phyloP scores from a whole-genome alignment of 371 early-diverging fungal species.

The Aphelidium insulamus region DNA sequence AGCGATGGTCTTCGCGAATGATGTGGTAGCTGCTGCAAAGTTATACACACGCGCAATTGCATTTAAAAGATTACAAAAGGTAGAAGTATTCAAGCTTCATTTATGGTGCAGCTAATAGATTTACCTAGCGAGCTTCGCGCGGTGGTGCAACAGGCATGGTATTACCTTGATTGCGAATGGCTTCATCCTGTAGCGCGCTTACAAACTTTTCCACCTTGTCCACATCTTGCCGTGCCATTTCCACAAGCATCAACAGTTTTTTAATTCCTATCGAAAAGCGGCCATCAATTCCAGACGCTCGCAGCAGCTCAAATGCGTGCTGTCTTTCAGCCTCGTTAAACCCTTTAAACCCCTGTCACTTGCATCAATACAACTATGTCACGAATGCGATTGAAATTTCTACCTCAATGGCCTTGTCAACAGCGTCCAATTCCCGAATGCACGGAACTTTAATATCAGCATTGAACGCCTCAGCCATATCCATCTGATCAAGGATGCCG shows the following conservation, averaged over 20 bases:
- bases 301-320: constrained; percentile 24
- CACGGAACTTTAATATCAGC: constrained; percentile 59
- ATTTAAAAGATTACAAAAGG: too few relatives aligned
- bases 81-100: too few relatives aligned
- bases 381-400: constrained; percentile 5
- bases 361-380: neutral
- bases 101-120: too few relatives aligned
- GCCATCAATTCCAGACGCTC: constrained; percentile 23
- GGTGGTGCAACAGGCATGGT: too few relatives aligned
- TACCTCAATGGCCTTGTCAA: constrained; percentile 46
- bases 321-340: constrained; percentile 34
- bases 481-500: constrained; percentile 63
- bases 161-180: too few relatives aligned
- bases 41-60: too few relatives aligned
- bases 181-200: constrained; percentile 1
- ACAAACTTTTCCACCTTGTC: constrained; percentile 22
- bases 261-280: constrained; percentile 68
- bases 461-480: constrained; percentile 62
- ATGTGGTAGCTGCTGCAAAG: too few relatives aligned
- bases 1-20: too few relatives aligned
- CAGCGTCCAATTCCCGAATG: constrained; percentile 30
- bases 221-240: constrained; percentile 67
- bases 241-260: constrained; percentile 63
- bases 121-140: too few relatives aligned
- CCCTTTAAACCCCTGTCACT: constrained; percentile 18